Conservation (phyloP, 345 rosid genomes). For the Salix exigua region DNA sequence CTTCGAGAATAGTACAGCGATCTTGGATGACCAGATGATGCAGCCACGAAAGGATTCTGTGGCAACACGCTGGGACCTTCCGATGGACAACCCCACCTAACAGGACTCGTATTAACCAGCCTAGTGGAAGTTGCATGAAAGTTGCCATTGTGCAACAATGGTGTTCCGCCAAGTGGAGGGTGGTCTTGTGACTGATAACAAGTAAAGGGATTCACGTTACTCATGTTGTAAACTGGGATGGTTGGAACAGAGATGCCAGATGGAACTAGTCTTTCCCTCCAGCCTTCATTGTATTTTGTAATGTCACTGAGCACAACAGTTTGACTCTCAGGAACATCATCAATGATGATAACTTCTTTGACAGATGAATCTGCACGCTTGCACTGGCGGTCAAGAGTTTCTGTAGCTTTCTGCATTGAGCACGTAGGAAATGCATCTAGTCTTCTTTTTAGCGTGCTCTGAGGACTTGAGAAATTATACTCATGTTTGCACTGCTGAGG, state of each 20-base stretch:
- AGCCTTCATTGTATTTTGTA: slow-evolving; percentile 19
- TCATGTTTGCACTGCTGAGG: slow-evolving; percentile 22
- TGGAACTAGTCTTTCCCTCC: slow-evolving; percentile 24
- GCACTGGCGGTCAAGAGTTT: slow-evolving; percentile 12
- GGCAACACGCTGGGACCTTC: slow-evolving; percentile 36
- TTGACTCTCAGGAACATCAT: slow-evolving; percentile 46
- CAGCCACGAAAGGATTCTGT: slow-evolving; percentile 30
- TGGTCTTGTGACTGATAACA: slow-evolving; percentile 34
- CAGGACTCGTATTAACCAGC: slow-evolving; percentile 32
- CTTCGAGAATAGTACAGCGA: slow-evolving; percentile 40
- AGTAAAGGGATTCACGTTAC: slow-evolving; percentile 22
- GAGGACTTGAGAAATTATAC: slow-evolving; percentile 18
- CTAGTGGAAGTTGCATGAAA: slow-evolving; percentile 22
- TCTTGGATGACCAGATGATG: slow-evolving; percentile 31
- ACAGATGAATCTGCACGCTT: slow-evolving; percentile 23
- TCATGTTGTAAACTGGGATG: slow-evolving; percentile 19
- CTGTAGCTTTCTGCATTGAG: slow-evolving; percentile 8
- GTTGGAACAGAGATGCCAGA: slow-evolving; percentile 25
- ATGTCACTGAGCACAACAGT: slow-evolving; percentile 9
- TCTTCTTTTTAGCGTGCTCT: slow-evolving; percentile 20
- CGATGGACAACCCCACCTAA: slow-evolving; percentile 36
- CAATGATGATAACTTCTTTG: slow-evolving; percentile 48
- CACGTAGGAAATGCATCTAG: slow-evolving; percentile 12
- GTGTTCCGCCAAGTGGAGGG: slow-evolving; percentile 21
- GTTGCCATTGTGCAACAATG: slow-evolving; percentile 11